phyloP scores from a whole-genome alignment of 1,284 basidiomycete species.

The Moesziomyces antarcticus region DNA sequence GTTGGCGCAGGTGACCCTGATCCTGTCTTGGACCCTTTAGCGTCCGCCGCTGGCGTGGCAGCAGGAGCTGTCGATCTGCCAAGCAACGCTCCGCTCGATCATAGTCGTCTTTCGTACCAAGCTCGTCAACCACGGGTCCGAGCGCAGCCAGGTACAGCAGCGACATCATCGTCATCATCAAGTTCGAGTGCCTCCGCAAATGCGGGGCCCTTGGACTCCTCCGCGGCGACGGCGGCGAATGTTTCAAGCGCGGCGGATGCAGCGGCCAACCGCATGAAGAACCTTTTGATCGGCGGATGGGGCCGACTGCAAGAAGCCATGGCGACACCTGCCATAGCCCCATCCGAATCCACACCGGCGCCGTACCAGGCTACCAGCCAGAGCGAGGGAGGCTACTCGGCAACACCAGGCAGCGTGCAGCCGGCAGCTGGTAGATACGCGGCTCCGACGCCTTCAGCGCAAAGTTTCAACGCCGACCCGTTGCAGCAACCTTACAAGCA shows the following conservation, averaged over 20 bases:
- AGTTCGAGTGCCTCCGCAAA: slow-evolving; percentile 2
- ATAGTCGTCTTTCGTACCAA: slow-evolving; percentile 21
- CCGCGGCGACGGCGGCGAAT: slow-evolving; percentile 24
- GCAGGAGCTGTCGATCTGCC: slow-evolving; percentile 32
- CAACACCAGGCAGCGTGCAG: not conserved
- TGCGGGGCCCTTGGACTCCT: slow-evolving; percentile 8
- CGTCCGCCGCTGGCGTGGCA: slow-evolving; percentile 10
- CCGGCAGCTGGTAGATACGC: not conserved
- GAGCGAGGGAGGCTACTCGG: not conserved
- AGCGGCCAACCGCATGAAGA: slow-evolving; percentile 50
- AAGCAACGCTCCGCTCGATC: slow-evolving; percentile 23
- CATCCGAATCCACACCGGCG: not conserved
- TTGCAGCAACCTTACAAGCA: not conserved
- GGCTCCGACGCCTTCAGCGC: not conserved
- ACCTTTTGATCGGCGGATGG: slow-evolving; percentile 53
- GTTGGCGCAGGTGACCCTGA: slow-evolving; percentile 35
- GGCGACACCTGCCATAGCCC: slow-evolving; percentile 29
- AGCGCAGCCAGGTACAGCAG: slow-evolving; percentile 2
- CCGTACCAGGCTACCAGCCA: slow-evolving; percentile 11
- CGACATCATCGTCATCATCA: not conserved
- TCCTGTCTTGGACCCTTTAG: slow-evolving; percentile 37
- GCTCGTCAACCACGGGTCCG: slow-evolving; percentile 24
- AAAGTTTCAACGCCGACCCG: not conserved
- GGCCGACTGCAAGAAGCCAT: slow-evolving; percentile 52
- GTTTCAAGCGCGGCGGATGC: slow-evolving; percentile 29